Evolutionary conservation across 805 yeast genomes (phyloP), one percentile per base, ranked within the genome.

Genomic region (Wickerhamomyces bovis): DNA sequence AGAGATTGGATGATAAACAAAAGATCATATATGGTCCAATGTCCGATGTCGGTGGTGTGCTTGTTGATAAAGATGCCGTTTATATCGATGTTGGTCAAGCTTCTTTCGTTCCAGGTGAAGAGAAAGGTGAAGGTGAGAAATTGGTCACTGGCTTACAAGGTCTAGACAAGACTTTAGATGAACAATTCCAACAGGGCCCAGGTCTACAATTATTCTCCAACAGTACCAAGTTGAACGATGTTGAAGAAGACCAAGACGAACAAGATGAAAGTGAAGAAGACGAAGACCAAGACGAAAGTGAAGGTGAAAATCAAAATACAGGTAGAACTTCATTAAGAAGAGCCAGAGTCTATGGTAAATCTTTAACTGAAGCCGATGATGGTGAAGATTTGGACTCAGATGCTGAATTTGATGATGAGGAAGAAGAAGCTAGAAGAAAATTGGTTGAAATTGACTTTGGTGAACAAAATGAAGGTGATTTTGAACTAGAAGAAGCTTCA

Each of bases 31-130:
- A 95, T 65, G 99, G 99, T 0, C 99, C 99, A 43, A 94, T 94
- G 99, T 87, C 97, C 41, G 98, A 94, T 66, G 97, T 94, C n/a
- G 97, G 97, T 47, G 99, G 99, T 64, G 95, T 94, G 33, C 72
- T 94, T 54, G 89, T 94, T 51, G 99, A 94, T 69, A 90, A 85
- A 62, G 99, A 94, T 70, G 97, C 99, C 9, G 99, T 94, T 2
- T 94, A 90, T 59, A 88, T 94, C 50, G 97, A 71, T 53, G 68
- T 70, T 39, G 73, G 74, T 31, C 70, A 69, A 38, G 75, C 73
- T 44, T 63, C 75, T 36, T 85, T 85, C 63, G 78, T 75, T 16
- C 73, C 78, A 1, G 85, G 85, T 38, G 76, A 77, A 52, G 86
- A 83, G 50, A 72, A 70, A 57, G 97, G 96, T 22, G 77, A 86